These are phyloP conservation scores for Leccinum boreale DNA, from an alignment of 768 basidiomycete species.

Conservation along the genomic window DNA sequence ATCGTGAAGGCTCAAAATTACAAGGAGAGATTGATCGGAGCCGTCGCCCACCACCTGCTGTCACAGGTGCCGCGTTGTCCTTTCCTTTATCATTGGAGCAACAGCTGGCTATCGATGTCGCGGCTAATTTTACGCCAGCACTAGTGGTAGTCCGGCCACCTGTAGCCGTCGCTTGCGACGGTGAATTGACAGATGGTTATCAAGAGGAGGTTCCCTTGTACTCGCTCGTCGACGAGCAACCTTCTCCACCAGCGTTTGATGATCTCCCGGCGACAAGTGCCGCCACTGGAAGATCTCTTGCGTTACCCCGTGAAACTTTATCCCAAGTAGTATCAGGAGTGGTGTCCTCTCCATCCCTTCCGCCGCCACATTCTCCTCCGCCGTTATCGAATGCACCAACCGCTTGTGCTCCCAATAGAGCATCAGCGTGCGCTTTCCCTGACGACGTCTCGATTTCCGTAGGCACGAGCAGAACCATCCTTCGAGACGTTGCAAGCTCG, in stretches of 20 bases:
- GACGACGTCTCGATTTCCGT: neutral
- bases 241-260: constrained; percentile 25
- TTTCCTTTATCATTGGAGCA: neutral
- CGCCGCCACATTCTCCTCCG: neutral
- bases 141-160: neutral
- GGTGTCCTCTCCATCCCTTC: neutral
- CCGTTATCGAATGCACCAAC: neutral
- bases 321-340: neutral
- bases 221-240: constrained; percentile 22
- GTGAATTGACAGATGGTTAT: neutral
- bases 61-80: neutral
- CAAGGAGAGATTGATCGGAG: neutral
- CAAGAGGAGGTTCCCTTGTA: constrained; percentile 23
- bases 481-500: neutral
- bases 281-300: neutral
- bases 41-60: neutral
- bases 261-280: neutral
- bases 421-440: neutral
- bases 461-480: neutral
- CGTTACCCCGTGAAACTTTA: neutral
- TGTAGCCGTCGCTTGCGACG: neutral
- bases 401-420: neutral
- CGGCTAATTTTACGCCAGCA: neutral
- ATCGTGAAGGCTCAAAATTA: neutral
- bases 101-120: neutral